Base-by-base conservation (phyloP, 129 eudicot genomes). In the Chrysanthemum makinoi region DNA sequence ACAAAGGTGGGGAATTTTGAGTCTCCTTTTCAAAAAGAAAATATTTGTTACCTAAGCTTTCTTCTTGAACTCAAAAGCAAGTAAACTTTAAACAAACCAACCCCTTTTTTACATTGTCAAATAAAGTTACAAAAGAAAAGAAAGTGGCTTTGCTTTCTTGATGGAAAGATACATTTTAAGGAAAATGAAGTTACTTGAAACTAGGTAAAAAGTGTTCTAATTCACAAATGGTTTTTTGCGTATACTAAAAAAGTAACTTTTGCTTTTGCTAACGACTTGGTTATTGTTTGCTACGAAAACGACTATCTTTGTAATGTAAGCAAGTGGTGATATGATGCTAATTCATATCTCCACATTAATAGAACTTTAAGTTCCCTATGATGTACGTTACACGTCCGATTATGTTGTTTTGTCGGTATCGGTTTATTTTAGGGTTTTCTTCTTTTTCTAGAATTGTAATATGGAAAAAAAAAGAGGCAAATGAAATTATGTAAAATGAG, bases 41-140 rank as follows among this genome's bases (percentile, higher is more conserved):
- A n/a, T 17, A 22, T 62, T 47, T 66, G 68, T 47, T 63, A 74
- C 16, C 57, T 39, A 74, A 74, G 63, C 54, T 75, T 39, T 49
- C 72, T 43, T 55, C 67, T 52, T 78, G 72, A 71, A 64, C 68
- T 78, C 72, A 78, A 78, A 77, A 78, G 81, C 58, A 78, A 78
- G 62, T 64, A 71, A 77, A 50, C 62, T 78, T 70, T 63, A 70
- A 63, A 59, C 69, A 52, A 48, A 68, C 80, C 62, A 49, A 14
- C 68, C 44, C 20, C 62, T 71, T 78, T 77, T 63, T 59, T 48
- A 60, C 77, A 52, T 66, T 63, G 70, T 70, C 65, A 62, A n/a
- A n/a, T n/a, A n/a, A 70, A 69, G 59, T 69, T 53, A 54, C 72
- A 52, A 77, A 44, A 61, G 56, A 52, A 50, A 35, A 60, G 24